phyloP scores from a whole-genome alignment of 306 rosid species.

The Sicyos edulis region DNA sequence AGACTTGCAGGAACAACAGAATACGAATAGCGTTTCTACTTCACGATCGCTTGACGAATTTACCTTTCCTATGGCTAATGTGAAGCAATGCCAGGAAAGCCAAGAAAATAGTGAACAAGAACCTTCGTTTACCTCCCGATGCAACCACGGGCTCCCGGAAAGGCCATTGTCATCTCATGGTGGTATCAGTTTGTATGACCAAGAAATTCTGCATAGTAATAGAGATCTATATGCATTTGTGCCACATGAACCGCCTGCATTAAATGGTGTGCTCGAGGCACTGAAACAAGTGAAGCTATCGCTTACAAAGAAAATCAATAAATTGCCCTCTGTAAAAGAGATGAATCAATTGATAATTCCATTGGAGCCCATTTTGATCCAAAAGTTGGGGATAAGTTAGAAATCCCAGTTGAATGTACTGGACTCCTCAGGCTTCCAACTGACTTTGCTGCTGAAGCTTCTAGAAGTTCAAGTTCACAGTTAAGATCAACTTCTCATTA shows the following conservation, averaged over 20 bases:
- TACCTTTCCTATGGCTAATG: slow-evolving; percentile 33
- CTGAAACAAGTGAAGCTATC: slow-evolving; percentile 68
- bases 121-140: slow-evolving; percentile 32
- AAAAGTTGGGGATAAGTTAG: slow-evolving; percentile 41
- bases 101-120: slow-evolving; percentile 22
- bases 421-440: slow-evolving; percentile 84
- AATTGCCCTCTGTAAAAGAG: slow-evolving; percentile 37
- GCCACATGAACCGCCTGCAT: slow-evolving; percentile 43
- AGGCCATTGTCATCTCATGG: slow-evolving; percentile 31
- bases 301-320: slow-evolving; percentile 49
- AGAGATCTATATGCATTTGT: slow-evolving; percentile 57
- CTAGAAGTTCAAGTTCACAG: slow-evolving; percentile 32
- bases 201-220: slow-evolving; percentile 33
- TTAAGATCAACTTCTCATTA: slow-evolving; percentile 27
- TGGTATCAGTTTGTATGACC: slow-evolving; percentile 22
- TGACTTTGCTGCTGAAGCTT: slow-evolving; percentile 46
- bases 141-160: slow-evolving; percentile 24
- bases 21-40: slow-evolving; percentile 24
- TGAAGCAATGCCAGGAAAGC: slow-evolving; percentile 32
- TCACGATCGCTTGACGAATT: slow-evolving; percentile 42
- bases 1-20: slow-evolving; percentile 27
- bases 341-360: slow-evolving; percentile 21
- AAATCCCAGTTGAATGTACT: slow-evolving; percentile 52
- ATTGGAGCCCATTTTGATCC: too few relatives aligned
- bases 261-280: slow-evolving; percentile 65